phyloP scores from a whole-genome alignment of 2,329 filamentous ascomycete species.

The Exophiala sideris region DNA sequence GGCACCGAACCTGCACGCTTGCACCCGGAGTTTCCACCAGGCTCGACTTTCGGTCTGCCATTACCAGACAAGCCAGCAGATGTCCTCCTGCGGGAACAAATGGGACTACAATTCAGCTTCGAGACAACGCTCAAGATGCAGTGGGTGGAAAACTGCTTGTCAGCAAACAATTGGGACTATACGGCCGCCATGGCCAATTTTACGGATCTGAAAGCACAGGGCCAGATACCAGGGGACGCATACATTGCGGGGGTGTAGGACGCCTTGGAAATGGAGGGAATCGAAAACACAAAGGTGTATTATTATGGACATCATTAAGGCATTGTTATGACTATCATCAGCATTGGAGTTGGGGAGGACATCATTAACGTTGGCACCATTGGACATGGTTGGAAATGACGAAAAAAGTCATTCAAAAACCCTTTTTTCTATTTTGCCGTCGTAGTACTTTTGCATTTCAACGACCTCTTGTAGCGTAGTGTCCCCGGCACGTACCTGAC shows the following conservation, averaged over 20 bases:
- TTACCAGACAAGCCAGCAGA: constrained; percentile 44
- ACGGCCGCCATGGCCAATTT: constrained; percentile 72
- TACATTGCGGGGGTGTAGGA: constrained; percentile 19
- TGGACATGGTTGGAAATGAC: background rate
- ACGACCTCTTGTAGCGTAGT: too few relatives aligned
- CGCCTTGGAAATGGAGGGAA: background rate
- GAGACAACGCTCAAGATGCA: constrained; percentile 76
- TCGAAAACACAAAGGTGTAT: background rate
- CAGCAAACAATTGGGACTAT: constrained; percentile 76
- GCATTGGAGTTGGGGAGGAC: constrained; percentile 1
- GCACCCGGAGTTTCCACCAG: constrained; percentile 27
- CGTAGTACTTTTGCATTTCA: too few relatives aligned
- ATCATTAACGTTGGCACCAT: background rate
- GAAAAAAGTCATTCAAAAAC: background rate
- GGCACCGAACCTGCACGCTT: constrained; percentile 59
- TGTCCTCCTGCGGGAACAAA: constrained; percentile 64
- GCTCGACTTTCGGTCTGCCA: constrained; percentile 39
- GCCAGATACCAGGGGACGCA: constrained; percentile 24
- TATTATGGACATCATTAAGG: background rate
- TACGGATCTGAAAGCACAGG: constrained; percentile 62
- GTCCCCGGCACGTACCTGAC: too few relatives aligned
- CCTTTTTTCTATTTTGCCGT: too few relatives aligned
- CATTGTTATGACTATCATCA: constrained; percentile 1
- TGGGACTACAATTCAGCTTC: constrained; percentile 67
- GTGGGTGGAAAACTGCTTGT: constrained; percentile 77